These are phyloP conservation scores for Rhipidocladum racemiflorum DNA, from an alignment of 176 grass and related monocot genomes.

Conservation along the genomic window DNA sequence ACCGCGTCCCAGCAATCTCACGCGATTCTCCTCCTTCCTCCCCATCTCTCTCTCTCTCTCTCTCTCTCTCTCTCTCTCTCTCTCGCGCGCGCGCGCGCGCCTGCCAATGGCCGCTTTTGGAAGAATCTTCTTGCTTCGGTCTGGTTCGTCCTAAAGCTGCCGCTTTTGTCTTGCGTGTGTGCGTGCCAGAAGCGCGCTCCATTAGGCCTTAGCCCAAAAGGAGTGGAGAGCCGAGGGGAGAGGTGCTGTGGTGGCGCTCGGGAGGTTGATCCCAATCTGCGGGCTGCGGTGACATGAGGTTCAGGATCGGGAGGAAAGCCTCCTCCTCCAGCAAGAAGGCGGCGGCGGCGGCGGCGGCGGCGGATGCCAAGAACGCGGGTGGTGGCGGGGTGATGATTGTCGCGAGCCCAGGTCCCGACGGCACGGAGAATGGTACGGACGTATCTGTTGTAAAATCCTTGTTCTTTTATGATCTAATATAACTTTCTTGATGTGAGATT, in stretches of 20 bases:
- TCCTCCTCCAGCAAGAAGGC: neutral
- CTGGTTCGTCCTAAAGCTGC: neutral
- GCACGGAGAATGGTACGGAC: constrained; percentile 10
- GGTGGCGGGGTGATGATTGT: neutral
- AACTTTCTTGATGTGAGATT: neutral
- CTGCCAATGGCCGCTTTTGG: neutral
- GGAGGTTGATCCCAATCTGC: neutral
- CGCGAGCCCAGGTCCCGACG: neutral
- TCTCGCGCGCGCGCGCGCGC: too few relatives aligned
- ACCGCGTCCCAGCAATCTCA: neutral
- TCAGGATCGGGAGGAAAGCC: constrained; percentile 10
- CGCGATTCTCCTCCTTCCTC: neutral
- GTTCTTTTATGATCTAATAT: neutral
- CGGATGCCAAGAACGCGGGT: neutral
- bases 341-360: neutral
- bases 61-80: neutral
- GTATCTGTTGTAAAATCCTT: neutral
- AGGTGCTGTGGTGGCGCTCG: neutral
- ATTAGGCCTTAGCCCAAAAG: neutral
- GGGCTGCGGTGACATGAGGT: constrained; percentile 1
- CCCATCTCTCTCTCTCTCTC: neutral
- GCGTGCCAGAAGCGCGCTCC: neutral
- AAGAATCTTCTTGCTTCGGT: neutral
- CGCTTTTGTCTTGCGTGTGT: neutral
- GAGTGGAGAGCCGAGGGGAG: neutral